Conservation (phyloP, 352 stramenopile genomes). For the Phytophthora capsici region DNA sequence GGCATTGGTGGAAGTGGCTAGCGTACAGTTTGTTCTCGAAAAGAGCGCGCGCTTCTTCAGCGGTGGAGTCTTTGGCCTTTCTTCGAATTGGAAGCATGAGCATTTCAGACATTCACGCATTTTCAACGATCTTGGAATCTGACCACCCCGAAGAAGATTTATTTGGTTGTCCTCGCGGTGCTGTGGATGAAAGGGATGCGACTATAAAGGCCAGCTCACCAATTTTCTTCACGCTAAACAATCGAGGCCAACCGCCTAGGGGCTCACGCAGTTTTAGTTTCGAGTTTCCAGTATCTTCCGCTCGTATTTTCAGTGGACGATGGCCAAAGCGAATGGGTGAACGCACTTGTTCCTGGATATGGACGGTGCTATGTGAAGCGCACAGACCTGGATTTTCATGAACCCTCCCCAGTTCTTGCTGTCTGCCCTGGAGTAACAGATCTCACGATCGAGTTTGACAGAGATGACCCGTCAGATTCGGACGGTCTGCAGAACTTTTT, state of each 20-base stretch:
- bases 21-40: constrained; percentile 12
- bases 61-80: constrained; percentile 1
- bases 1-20: constrained; percentile 3
- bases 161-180: constrained; percentile 2
- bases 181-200: background rate
- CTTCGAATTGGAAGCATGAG: background rate
- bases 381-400: background rate
- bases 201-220: background rate
- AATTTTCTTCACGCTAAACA: background rate
- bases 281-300: background rate
- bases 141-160: constrained; percentile 6
- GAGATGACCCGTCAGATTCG: background rate
- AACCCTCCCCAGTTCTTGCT: background rate
- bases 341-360: constrained; percentile 14
- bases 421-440: background rate
- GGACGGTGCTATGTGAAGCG: constrained; percentile 1
- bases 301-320: constrained; percentile 11
- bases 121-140: constrained; percentile 3
- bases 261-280: background rate
- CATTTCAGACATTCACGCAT: background rate
- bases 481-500: constrained; percentile 7
- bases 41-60: background rate
- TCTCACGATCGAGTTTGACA: constrained; percentile 11
- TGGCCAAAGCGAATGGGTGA: constrained; percentile 8
- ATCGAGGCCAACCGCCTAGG: background rate